phyloP scores from a whole-genome alignment of 2,329 filamentous ascomycete species.

The Pseudogymnoascus sp. region DNA sequence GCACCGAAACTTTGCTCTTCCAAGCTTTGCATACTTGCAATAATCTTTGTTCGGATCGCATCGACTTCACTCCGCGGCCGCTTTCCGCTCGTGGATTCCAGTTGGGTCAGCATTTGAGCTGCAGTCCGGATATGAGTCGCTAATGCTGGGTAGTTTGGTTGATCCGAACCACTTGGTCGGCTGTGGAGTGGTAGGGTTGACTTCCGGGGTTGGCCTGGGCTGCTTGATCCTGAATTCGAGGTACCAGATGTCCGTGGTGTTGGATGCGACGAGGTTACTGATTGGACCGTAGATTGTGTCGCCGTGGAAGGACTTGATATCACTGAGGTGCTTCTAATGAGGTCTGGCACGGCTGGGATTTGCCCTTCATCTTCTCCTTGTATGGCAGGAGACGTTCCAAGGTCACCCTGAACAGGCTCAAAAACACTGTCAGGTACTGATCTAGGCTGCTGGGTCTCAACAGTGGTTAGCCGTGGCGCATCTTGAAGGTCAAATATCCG shows the following conservation, averaged over 20 bases:
- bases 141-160: constrained; percentile 73
- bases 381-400: constrained; percentile 65
- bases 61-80: constrained; percentile 73
- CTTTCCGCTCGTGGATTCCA: constrained; percentile 74
- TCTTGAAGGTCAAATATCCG: constrained; percentile 65
- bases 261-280: constrained; percentile 42
- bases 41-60: constrained; percentile 77
- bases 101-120: constrained; percentile 77
- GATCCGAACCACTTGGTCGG: constrained; percentile 50
- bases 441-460: constrained; percentile 21
- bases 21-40: constrained; percentile 80
- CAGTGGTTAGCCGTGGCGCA: constrained; percentile 42
- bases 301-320: constrained; percentile 52
- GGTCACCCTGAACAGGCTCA: constrained; percentile 70
- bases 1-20: constrained; percentile 78
- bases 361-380: constrained; percentile 44
- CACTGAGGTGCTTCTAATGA: constrained; percentile 22
- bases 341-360: constrained; percentile 25
- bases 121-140: constrained; percentile 84
- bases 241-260: constrained; percentile 65
- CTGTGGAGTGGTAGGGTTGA: constrained; percentile 46
- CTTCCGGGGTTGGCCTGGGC: constrained; percentile 53
- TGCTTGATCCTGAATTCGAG: constrained; percentile 60
- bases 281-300: constrained; percentile 45
- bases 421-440: constrained; percentile 62